A percentile compares a stretch with the other conserved stretches of the same genome.
Evolutionary conservation across 2,329 filamentous ascomycete genomes (phyloP).

Genomic region (Celoporthe dispersa): DNA sequence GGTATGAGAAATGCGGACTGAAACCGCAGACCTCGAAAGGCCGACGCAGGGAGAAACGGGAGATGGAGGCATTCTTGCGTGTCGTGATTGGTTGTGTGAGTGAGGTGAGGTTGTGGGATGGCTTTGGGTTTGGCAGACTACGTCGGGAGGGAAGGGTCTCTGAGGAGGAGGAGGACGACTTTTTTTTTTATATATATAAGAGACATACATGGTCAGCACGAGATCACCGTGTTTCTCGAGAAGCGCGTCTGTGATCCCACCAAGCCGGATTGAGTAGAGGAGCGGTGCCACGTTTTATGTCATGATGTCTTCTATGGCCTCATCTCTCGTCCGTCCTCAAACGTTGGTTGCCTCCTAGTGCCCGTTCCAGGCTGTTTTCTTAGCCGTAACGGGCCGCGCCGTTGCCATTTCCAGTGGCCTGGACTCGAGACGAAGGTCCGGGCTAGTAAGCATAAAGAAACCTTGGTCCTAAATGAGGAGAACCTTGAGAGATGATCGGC

Average conservation of each 20-base stretch:
- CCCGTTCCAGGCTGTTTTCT: not conserved
- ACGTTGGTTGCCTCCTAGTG: not conserved
- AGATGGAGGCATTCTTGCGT: conserved; percentile 8
- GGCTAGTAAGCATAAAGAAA: not conserved
- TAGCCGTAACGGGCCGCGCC: not conserved
- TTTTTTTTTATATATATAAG: not conserved
- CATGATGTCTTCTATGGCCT: not conserved
- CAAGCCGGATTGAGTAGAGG: not conserved
- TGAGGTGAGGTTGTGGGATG: not conserved
- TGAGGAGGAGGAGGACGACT: not conserved
- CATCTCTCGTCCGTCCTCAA: not conserved
- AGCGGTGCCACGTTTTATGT: not conserved
- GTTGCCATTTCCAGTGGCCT: not conserved
- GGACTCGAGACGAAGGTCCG: not conserved
- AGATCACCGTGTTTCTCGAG: not conserved
- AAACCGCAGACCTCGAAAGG: conserved; percentile 14
- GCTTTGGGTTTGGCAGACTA: not conserved
- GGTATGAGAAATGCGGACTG: conserved; percentile 5
- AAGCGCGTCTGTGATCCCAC: not conserved
- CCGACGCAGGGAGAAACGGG: conserved; percentile 1
- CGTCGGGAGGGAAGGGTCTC: not conserved
- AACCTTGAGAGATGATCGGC: not conserved
- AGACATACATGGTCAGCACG: not conserved
- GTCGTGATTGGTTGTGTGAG: not conserved
- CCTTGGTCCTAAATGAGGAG: not conserved